Base-by-base conservation (phyloP, 2,329 filamentous ascomycete genomes). In the Paramyrothecium roridum region DNA sequence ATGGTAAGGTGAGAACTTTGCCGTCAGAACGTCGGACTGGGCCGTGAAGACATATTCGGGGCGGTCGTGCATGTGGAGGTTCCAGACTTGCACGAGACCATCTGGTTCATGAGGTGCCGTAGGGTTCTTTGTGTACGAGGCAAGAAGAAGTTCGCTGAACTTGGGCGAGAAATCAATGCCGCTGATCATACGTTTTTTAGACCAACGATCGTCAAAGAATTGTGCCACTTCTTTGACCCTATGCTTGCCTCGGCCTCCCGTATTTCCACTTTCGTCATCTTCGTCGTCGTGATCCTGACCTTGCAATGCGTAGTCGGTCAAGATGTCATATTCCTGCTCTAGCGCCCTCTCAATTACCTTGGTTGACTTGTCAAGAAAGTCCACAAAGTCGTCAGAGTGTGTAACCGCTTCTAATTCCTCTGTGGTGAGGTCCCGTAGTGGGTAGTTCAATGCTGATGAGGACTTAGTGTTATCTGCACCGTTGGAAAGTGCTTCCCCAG, bases 1-100 rank as follows among this genome's bases (percentile, higher is more conserved):
- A 70, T 99, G 95, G 69, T 97, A 97, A 0, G 95, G 95, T n/a
- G 95, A 98, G 75, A 99, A 99, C 63, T 95, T 96, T 60, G 95
- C 95, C 1, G 93, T 90, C 16, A 99, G 82, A 53, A 99, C 91
- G 73, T 99, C 95, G 48, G 93, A 97, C 58, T 96, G 93, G 11
- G 93, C 93, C 65, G 96, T 93, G 71, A 99, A 97, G 56, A 96
- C 88, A 73, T 96, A 98, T 78, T 99, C 95, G 1, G 95, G 92
- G 30, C 95, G 86, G 63, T 95, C 91, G 64, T 96, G 93, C 70
- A 98, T 87, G 72, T 98, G 93, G 67, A 92, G 82, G 69, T 97
- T 99, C 96, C 96, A 99, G 34, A 99, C 88, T 70, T 97, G 93
- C 33, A 99, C 88, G 47, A 99, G 82, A 23, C 95, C 95, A 67